Conservation (phyloP, 306 rosid species). For the Albizia julibrissin region DNA sequence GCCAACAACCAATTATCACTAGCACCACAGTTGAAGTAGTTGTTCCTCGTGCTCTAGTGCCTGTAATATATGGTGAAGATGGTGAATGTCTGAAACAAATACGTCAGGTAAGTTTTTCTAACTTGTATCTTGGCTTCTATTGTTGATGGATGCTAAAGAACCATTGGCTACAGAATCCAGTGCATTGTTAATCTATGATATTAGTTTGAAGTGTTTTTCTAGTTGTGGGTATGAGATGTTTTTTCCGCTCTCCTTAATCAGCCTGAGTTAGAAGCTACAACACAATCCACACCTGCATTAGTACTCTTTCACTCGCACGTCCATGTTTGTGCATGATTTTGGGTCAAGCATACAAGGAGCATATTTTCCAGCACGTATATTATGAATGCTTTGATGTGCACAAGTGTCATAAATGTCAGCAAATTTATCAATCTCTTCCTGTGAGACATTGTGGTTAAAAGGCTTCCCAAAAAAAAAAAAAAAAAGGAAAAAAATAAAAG, state of each 20-base stretch:
- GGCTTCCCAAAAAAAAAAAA: neutral
- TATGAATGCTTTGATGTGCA: constrained; percentile 14
- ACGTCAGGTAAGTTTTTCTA: constrained; percentile 61
- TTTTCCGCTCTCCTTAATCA: constrained; percentile 22
- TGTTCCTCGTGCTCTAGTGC: constrained; percentile 81
- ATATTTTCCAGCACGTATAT: neutral
- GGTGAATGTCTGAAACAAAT: constrained; percentile 97
- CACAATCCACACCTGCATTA: neutral
- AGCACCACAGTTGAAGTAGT: constrained; percentile 91
- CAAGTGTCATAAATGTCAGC: neutral
- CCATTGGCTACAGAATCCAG: constrained; percentile 3
- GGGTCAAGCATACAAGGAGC: constrained; percentile 1
- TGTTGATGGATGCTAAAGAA: neutral
- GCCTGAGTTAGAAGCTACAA: neutral
- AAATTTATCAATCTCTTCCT: neutral
- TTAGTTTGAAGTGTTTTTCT: constrained; percentile 24
- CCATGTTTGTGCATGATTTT: neutral
- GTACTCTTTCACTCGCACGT: neutral
- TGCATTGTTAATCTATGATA: constrained; percentile 25
- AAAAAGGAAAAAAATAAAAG: neutral
- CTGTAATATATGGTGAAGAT: constrained; percentile 83
- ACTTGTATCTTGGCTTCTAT: neutral
- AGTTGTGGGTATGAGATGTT: neutral
- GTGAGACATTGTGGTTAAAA: constrained; percentile 2
- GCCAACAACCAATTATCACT: constrained; percentile 72